Evolutionary conservation across 345 rosid species (phyloP).

Genomic region (Eucalyptus sp.): DNA sequence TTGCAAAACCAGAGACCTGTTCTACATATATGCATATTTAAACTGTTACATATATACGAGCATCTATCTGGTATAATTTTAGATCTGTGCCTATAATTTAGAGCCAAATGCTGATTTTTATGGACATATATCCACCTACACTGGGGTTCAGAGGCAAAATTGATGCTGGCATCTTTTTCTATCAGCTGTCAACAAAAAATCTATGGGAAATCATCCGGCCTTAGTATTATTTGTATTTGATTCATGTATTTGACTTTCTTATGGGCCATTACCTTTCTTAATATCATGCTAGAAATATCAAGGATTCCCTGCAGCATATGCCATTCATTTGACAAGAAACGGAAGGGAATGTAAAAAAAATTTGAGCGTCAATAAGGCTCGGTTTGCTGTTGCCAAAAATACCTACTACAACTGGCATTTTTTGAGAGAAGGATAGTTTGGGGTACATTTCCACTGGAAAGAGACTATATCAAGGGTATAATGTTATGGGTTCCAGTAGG

Average conservation of each 20-base stretch:
- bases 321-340: background rate
- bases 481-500: background rate
- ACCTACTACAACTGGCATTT: background rate
- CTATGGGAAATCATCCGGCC: background rate
- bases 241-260: background rate
- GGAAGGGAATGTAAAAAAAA: background rate
- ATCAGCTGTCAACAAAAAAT: background rate
- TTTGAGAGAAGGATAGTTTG: background rate
- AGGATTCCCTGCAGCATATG: background rate
- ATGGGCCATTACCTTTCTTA: background rate
- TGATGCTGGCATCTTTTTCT: background rate
- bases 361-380: background rate
- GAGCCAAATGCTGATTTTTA: background rate
- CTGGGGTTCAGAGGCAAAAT: background rate
- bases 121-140: background rate
- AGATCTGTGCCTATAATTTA: background rate
- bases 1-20: background rate
- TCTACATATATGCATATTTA: background rate
- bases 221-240: background rate
- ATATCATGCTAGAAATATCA: background rate
- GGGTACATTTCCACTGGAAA: background rate
- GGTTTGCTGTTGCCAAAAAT: background rate
- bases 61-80: background rate
- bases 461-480: background rate
- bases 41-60: background rate